A percentile compares a stretch with the other conserved stretches of the same genome.
Evolutionary conservation across 2,329 filamentous ascomycete genomes (phyloP).

Genomic region (Colletotrichum plurivorum): DNA sequence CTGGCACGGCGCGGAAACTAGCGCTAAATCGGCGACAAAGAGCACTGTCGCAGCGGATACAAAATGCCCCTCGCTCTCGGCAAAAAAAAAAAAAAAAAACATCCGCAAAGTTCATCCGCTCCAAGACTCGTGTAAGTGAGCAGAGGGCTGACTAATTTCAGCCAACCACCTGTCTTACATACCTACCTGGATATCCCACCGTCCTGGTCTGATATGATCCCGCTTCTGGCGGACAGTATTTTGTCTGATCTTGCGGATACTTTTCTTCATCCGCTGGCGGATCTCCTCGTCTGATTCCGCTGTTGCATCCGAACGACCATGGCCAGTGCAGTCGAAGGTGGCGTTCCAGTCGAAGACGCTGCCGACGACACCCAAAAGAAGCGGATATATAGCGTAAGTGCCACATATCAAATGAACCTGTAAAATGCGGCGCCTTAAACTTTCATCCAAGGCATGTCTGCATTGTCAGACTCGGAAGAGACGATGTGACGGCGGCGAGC

Average conservation of each 20-base stretch:
- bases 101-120: constrained; percentile 14
- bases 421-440: not conserved
- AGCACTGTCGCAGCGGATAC: not conserved
- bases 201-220: not conserved
- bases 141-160: not conserved
- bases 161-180: not conserved
- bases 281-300: not conserved
- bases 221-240: constrained; percentile 8
- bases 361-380: constrained; percentile 24
- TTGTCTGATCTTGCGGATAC: constrained; percentile 5
- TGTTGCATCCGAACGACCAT: not conserved
- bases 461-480: constrained; percentile 32
- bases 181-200: not conserved
- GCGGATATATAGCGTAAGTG: constrained; percentile 34
- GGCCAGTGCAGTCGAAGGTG: not conserved
- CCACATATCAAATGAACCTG: not conserved
- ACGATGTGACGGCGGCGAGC: constrained; percentile 34
- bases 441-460: constrained; percentile 24
- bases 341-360: not conserved
- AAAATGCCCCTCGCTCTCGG: not conserved
- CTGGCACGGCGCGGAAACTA: not conserved
- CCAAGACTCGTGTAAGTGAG: not conserved
- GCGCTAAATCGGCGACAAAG: not conserved
- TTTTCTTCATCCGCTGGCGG: not conserved
- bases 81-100: too few species aligned